Base-by-base conservation (phyloP, 495 filamentous ascomycete species). In the Aspergillus cristatus region DNA sequence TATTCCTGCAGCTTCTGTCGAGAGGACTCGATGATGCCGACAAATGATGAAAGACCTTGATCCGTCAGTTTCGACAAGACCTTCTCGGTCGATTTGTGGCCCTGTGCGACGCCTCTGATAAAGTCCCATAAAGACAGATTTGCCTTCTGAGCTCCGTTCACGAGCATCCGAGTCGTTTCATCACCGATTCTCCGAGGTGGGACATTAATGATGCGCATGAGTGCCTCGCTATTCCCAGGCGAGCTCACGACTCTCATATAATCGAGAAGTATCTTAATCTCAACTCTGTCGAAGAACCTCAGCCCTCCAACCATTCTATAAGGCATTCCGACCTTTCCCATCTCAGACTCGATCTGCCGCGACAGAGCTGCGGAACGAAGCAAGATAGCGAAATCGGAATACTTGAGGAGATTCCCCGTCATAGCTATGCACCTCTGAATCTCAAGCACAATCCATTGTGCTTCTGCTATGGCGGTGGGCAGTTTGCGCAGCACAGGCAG, bases 241-340 rank as follows among this genome's bases (percentile, higher is more conserved):
- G 94, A 86, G 54, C 82, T 78, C 25, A 95, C 74, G 5, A 93
- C 81, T 18, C 88, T 72, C 15, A 97, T 63, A 56, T 99, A 97
- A 54, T 97, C 88, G 6, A 99, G 57, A 1, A 97, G 54, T 3
- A 81, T 74, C 54, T 93, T 96, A 51, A 99, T 81, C 60, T 99
- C 93, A 8, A 76, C 69, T 32, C 93, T 76, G 47, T 99, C 93
- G 49, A 90, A 99, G 60, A 99, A 99, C 38, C 81, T 79, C 22
- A 78, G 74, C 0, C 93, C 93, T 49, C 84, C 93, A 34, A 96
- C 84, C 93, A 97, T 97, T 20, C 78, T 78, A 58, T 99, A 99
- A 0, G 88, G 72, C 20, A 99, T 76, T 1, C 93, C 93, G 7
- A 78, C 76, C 52, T 83, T 88, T 3, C 86, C 88, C 43, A 97